phyloP scores from a whole-genome alignment of 2,329 filamentous ascomycete species.

The Lasiodiplodia citricola region DNA sequence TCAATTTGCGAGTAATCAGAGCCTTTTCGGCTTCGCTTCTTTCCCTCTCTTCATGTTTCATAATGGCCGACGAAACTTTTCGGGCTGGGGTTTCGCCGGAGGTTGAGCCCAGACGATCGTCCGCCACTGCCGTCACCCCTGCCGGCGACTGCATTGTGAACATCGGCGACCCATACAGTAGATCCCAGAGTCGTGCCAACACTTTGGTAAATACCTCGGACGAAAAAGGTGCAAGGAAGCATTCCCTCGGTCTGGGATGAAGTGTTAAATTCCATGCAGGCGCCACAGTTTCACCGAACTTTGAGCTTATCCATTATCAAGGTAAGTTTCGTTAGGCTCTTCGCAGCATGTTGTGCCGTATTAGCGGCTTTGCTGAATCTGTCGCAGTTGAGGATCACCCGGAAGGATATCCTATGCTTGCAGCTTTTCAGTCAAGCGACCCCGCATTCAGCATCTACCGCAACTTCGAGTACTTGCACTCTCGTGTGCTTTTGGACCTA shows the following conservation, averaged over 20 bases:
- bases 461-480: slow-evolving; percentile 40
- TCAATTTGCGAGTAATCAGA: background rate
- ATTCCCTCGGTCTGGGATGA: too few relatives aligned
- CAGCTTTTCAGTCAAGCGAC: slow-evolving; percentile 45
- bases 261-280: too few relatives aligned
- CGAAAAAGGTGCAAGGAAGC: background rate
- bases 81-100: background rate
- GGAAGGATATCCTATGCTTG: slow-evolving; percentile 39
- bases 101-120: background rate
- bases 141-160: background rate
- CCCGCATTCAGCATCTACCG: slow-evolving; percentile 43
- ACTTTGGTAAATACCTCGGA: background rate
- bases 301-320: background rate
- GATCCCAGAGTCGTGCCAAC: too few relatives aligned
- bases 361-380: background rate
- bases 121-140: background rate
- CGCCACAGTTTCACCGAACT: background rate
- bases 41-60: background rate
- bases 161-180: background rate
- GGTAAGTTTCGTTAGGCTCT: background rate
- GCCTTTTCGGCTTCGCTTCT: background rate
- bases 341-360: background rate
- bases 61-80: background rate
- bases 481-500: slow-evolving; percentile 39
- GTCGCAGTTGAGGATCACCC: slow-evolving; percentile 37